Evolutionary conservation across 352 stramenopile genomes (phyloP).

Genomic region (Globisporangium apiculatum): DNA sequence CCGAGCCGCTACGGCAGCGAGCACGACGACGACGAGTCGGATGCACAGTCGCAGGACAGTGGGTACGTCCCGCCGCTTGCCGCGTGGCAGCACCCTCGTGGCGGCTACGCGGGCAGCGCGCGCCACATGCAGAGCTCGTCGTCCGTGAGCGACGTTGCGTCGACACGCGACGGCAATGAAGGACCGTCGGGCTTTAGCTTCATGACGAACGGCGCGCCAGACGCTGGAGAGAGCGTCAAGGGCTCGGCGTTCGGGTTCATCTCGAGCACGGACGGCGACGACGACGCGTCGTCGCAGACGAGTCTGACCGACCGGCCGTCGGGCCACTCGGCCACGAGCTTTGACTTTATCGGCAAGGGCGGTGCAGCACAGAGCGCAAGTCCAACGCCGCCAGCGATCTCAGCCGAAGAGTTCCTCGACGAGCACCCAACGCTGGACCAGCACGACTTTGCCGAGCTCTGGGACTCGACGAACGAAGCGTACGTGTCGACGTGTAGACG

Average conservation of each 20-base stretch:
- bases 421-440: conserved; percentile 33
- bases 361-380: conserved; percentile 6
- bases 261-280: conserved; percentile 26
- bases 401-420: conserved; percentile 54
- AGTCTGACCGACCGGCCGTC: conserved; percentile 41
- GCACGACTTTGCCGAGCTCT: conserved; percentile 67
- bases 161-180: conserved; percentile 12
- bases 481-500: conserved; percentile 18
- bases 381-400: conserved; percentile 24
- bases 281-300: conserved; percentile 36
- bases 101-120: neutral
- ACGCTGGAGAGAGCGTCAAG: conserved; percentile 9
- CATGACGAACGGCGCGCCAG: conserved; percentile 18
- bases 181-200: conserved; percentile 43
- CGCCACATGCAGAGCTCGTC: conserved; percentile 18
- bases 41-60: conserved; percentile 41
- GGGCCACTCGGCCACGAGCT: conserved; percentile 24
- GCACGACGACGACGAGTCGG: conserved; percentile 49
- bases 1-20: conserved; percentile 45
- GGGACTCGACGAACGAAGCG: conserved; percentile 73
- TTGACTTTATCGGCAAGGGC: conserved; percentile 32
- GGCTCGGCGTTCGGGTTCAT: conserved; percentile 82
- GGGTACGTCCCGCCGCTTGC: conserved; percentile 34
- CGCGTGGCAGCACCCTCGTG: conserved; percentile 11
- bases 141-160: conserved; percentile 18